phyloP scores from a whole-genome alignment of 2,329 filamentous ascomycete species.

The Botrytis byssoidea region DNA sequence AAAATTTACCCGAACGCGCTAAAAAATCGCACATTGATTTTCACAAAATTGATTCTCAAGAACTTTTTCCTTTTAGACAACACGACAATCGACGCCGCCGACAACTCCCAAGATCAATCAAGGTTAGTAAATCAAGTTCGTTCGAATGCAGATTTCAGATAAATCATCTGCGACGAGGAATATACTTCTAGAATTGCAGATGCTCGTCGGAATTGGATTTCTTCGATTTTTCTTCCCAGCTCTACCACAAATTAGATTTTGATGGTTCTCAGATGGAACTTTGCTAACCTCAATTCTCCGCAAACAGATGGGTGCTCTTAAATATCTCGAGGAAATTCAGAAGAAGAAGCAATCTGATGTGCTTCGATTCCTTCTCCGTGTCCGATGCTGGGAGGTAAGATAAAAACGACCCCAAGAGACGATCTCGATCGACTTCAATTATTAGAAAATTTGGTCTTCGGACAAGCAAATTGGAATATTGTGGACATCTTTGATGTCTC shows the following conservation, averaged over 20 bases:
- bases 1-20: slow-evolving; percentile 16
- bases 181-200: slow-evolving; percentile 1
- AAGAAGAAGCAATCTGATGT: slow-evolving; percentile 99
- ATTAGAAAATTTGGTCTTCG: slow-evolving; percentile 37
- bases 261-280: not conserved
- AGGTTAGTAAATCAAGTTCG: slow-evolving; percentile 11
- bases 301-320: slow-evolving; percentile 78
- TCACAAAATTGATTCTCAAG: slow-evolving; percentile 8
- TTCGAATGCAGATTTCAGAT: not conserved
- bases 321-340: slow-evolving; percentile 99
- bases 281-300: not conserved
- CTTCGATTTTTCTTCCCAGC: not conserved
- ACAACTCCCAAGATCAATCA: slow-evolving; percentile 18
- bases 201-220: not conserved
- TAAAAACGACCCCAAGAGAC: slow-evolving; percentile 42
- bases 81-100: slow-evolving; percentile 23
- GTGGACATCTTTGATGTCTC: slow-evolving; percentile 44
- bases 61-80: slow-evolving; percentile 12
- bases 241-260: not conserved
- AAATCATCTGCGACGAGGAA: not conserved
- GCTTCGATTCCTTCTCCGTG: slow-evolving; percentile 98
- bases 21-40: slow-evolving; percentile 1
- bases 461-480: slow-evolving; percentile 35
- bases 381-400: slow-evolving; percentile 99
- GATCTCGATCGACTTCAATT: slow-evolving; percentile 36